Evolutionary conservation across 495 filamentous ascomycete species (phyloP), one percentile per base, ranked within the genome.

Genomic region (Barbatosphaeria neglecta): DNA sequence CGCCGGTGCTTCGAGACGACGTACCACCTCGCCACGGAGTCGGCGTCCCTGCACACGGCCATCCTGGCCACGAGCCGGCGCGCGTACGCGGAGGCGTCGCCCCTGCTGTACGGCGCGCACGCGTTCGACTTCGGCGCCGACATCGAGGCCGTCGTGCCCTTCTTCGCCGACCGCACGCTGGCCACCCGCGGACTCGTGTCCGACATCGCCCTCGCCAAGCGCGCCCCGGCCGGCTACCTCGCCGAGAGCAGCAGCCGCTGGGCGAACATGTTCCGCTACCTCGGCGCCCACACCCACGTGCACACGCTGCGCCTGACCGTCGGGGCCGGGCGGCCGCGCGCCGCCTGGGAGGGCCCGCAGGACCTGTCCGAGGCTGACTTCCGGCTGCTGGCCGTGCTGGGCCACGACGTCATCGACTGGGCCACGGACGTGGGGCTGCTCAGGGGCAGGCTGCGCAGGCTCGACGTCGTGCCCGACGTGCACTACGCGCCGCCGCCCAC

Each of bases 181-280:
- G 43, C 41, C 11, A 63, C 67, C 19, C 68, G 69, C 40, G 44
- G 50, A 13, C 61, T 67, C 22, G 59, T 80, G 41, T 59, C 57
- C 16, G 54, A 58, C 28, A 60, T 80, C 22, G 55, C 60, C 13
- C 31, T 78, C 18, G 61, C 69, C 22, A 78, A 80, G 56, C 64
- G 66, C 48, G 69, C 67, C 4, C 59, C 31, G 9, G 16, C 69
- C 4, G 60, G 69, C 18, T 69, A 65, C 43, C 61, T 61, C 16
- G 67, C 66, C 47, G 68, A 75, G 49, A 72, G 67, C 53, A 74
- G 77, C 55, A 60, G 57, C 53, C 73, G 77, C 58, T 80, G 75
- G 75, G 52, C 50, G 6, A 58, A 52, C 22, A 61, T 68, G 16
- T 75, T 70, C 53, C 54, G 57, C 6, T 73, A 60, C 44, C 50